These are phyloP conservation scores for Sungouiozyma intestinalis DNA, from an alignment of 805 yeast genomes.

Conservation along the genomic window DNA sequence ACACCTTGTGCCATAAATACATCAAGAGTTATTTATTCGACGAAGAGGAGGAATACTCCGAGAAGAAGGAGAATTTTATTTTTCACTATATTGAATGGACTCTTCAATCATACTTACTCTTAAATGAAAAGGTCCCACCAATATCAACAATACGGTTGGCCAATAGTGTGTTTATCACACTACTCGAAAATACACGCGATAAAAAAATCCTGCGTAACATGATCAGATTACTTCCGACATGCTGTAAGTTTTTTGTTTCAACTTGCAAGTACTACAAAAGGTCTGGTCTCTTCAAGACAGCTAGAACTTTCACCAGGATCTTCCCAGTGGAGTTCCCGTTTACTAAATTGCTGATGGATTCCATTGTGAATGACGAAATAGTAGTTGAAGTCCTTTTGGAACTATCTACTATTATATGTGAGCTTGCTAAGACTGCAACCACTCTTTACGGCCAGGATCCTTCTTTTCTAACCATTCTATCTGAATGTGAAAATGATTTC, in stretches of 20 bases:
- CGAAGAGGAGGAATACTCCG: constrained; percentile 6
- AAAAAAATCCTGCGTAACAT: constrained; percentile 37
- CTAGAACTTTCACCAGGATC: constrained; percentile 53
- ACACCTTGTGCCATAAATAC: constrained; percentile 35
- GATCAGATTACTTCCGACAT: constrained; percentile 43
- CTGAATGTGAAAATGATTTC: constrained; percentile 28
- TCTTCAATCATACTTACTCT: constrained; percentile 44
- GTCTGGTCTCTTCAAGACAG: constrained; percentile 37
- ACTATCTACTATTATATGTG: constrained; percentile 49
- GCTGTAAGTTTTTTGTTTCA: constrained; percentile 41
- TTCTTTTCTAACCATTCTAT: constrained; percentile 36
- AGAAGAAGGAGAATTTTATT: constrained; percentile 30
- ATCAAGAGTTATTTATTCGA: constrained; percentile 9
- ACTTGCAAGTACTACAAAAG: constrained; percentile 40
- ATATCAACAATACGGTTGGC: constrained; percentile 47
- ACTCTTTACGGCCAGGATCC: constrained; percentile 31
- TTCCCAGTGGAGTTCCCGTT: constrained; percentile 66
- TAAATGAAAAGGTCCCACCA: constrained; percentile 39
- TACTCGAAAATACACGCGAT: constrained; percentile 34
- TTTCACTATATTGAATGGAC: constrained; percentile 44
- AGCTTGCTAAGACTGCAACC: constrained; percentile 42
- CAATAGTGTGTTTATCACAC: constrained; percentile 44
- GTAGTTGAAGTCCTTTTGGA: constrained; percentile 68
- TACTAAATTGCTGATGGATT: constrained; percentile 54
- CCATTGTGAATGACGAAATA: constrained; percentile 57